Evolutionary conservation across 192 early-diverging fungal genomes (phyloP).

Genomic region (Coemansia sp.): DNA sequence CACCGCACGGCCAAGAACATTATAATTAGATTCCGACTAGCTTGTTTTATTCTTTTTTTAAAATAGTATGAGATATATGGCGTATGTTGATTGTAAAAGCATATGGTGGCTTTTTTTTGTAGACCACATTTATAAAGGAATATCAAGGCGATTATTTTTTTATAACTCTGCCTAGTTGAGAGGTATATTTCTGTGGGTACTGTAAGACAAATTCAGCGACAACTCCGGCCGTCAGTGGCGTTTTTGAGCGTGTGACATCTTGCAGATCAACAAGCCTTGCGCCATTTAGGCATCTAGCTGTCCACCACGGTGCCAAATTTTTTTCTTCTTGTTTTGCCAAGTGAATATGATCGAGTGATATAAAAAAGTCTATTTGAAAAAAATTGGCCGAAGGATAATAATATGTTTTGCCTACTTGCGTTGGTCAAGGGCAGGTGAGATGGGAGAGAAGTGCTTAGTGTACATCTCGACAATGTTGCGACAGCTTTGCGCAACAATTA

Average conservation of each 20-base stretch:
- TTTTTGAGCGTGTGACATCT: background rate
- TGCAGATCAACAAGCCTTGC: background rate
- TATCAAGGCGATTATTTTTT: background rate
- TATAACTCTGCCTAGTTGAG: background rate
- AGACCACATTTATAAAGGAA: background rate
- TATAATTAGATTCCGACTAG: background rate
- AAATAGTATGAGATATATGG: slow-evolving; percentile 1
- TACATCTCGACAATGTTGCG: slow-evolving; percentile 35
- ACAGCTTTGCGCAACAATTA: slow-evolving; percentile 6
- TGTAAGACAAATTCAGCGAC: too few species aligned
- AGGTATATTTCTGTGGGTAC: too few species aligned
- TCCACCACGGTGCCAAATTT: background rate
- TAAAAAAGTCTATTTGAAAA: background rate
- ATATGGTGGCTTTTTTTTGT: background rate
- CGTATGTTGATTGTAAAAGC: background rate
- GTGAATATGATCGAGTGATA: background rate
- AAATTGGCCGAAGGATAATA: background rate
- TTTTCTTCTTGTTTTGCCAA: background rate
- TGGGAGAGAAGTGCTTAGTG: slow-evolving; percentile 35
- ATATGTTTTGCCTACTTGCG: slow-evolving; percentile 13
- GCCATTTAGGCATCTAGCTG: background rate
- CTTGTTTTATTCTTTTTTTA: background rate
- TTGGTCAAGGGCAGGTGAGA: slow-evolving; percentile 34
- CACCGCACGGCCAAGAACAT: background rate
- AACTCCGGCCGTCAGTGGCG: background rate